These are phyloP conservation scores for Microsporum audouinii DNA, from an alignment of 2,329 filamentous ascomycete species.

Conservation along the genomic window DNA sequence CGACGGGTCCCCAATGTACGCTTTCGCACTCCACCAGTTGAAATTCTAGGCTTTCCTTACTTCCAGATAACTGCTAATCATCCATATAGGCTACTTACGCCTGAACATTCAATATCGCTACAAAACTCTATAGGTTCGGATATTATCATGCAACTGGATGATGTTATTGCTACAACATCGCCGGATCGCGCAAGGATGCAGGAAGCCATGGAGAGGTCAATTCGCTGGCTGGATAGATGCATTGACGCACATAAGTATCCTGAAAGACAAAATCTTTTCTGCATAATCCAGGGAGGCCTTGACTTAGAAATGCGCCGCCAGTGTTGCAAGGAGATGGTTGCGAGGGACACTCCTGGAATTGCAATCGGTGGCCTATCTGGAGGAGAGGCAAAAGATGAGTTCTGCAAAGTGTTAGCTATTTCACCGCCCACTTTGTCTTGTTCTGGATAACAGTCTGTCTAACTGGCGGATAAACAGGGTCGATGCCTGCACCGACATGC, in stretches of 20 bases:
- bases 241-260: conserved; percentile 80
- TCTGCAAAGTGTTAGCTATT: conserved; percentile 58
- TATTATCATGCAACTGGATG: conserved; percentile 99
- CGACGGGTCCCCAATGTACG: conserved; percentile 78
- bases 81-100: conserved; percentile 60
- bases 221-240: conserved; percentile 93
- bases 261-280: conserved; percentile 81
- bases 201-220: conserved; percentile 86
- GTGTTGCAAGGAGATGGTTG: conserved; percentile 80
- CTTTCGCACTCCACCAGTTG: background rate
- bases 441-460: background rate
- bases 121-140: conserved; percentile 97
- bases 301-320: conserved; percentile 74
- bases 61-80: background rate
- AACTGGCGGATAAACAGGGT: conserved; percentile 39
- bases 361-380: conserved; percentile 92
- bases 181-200: conserved; percentile 78
- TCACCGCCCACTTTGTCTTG: background rate
- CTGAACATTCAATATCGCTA: conserved; percentile 89
- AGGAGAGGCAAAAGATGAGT: conserved; percentile 86
- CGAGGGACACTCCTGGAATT: conserved; percentile 83
- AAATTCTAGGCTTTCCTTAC: background rate
- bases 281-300: conserved; percentile 93
- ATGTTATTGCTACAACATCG: conserved; percentile 92
- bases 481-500: conserved; percentile 65